phyloP scores from a whole-genome alignment of 176 grass and related monocot genomes.

The Cenchrus americanus region DNA sequence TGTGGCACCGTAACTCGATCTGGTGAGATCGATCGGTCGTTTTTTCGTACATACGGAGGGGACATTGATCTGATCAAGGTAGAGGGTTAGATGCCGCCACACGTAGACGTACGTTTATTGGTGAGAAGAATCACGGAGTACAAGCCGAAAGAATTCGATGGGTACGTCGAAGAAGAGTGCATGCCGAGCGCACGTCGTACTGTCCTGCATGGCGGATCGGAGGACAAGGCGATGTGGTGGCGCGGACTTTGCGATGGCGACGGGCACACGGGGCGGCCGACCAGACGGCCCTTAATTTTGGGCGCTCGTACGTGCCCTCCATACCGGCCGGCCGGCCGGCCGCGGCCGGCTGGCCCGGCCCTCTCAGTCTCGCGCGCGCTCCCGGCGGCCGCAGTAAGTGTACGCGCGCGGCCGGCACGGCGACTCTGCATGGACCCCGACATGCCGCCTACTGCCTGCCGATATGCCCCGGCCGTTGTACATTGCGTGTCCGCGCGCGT shows the following conservation, averaged over 20 bases:
- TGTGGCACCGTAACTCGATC: no score
- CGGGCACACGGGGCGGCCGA: not conserved
- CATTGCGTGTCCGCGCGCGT: not conserved
- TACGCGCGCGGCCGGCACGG: not conserved
- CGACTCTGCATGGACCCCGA: not conserved
- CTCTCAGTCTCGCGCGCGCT: not conserved
- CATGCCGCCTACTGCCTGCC: not conserved
- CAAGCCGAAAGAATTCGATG: not conserved
- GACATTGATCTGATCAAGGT: not conserved
- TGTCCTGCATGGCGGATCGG: conserved; percentile 3
- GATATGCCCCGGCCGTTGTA: not conserved
- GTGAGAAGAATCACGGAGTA: not conserved
- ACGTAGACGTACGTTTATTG: not conserved
- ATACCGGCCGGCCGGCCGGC: conserved; percentile 10
- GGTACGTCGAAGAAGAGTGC: not conserved
- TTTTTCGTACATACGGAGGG: not conserved
- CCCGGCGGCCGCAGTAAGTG: not conserved
- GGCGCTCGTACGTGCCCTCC: conserved; percentile 18
- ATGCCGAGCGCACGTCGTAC: conserved; percentile 20
- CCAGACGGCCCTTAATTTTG: conserved; percentile 1
- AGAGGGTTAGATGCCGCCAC: not conserved
- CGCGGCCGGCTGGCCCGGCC: not conserved
- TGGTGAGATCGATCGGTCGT: not conserved
- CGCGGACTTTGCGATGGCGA: not conserved
- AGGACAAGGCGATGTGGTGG: conserved; percentile 44